Conservation (phyloP, 176 grass and related monocot genomes). For the Rhynchospora tenuis region DNA sequence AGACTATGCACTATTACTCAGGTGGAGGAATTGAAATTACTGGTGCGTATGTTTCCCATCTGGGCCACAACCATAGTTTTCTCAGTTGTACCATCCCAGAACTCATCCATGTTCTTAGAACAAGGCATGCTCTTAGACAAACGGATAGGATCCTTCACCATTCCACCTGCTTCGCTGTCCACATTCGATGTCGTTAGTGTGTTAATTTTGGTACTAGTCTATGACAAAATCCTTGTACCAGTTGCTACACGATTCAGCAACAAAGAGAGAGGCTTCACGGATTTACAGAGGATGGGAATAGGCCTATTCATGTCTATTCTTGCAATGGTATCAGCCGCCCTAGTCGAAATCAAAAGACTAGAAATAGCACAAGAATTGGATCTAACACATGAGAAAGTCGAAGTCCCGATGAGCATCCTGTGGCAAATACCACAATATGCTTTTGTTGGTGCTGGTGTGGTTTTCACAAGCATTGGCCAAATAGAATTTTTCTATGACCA, state of each 20-base stretch:
- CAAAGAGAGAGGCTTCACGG: constrained; percentile 59
- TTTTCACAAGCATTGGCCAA: constrained; percentile 24
- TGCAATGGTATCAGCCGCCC: constrained; percentile 54
- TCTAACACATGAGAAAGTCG: constrained; percentile 21
- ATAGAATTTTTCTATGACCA: constrained; percentile 29
- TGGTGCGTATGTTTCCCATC: constrained; percentile 65
- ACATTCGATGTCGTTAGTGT: constrained; percentile 74
- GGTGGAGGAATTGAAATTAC: constrained; percentile 68
- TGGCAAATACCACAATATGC: constrained; percentile 53
- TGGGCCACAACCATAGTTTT: constrained; percentile 67
- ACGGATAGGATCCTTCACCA: constrained; percentile 35
- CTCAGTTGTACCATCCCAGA: constrained; percentile 64
- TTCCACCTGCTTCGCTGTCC: constrained; percentile 70
- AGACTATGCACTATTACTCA: constrained; percentile 62
- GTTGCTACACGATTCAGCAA: constrained; percentile 43
- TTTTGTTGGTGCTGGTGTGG: constrained; percentile 15
- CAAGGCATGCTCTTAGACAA: constrained; percentile 61
- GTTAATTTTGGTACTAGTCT: constrained; percentile 56
- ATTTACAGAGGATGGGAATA: constrained; percentile 57
- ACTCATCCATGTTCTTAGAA: constrained; percentile 78
- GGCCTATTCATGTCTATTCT: constrained; percentile 60
- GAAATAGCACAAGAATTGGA: constrained; percentile 21
- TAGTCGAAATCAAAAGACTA: constrained; percentile 52
- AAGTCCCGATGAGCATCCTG: constrained; percentile 52
- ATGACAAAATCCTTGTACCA: constrained; percentile 59